These are phyloP conservation scores for Curvularia lunata DNA, from an alignment of 2,329 filamentous ascomycete genomes.

Conservation along the genomic window DNA sequence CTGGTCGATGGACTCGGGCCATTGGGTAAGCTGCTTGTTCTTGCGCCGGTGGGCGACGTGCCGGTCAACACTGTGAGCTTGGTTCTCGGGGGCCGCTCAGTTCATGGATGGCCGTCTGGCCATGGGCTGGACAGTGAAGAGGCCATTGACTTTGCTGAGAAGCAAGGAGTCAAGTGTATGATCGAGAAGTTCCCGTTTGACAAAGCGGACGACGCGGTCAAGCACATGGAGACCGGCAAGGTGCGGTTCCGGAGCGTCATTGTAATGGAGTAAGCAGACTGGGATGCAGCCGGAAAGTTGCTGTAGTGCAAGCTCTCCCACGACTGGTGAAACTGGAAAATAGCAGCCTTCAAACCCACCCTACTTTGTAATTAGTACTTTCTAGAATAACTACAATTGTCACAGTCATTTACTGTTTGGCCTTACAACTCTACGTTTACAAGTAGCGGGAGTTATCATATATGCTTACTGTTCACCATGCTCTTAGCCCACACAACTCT, in stretches of 20 bases:
- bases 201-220: constrained; percentile 58
- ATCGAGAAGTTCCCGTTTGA: constrained; percentile 61
- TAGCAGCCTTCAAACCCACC: too few relatives aligned
- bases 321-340: too few relatives aligned
- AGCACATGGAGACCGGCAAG: constrained; percentile 58
- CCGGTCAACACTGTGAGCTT: constrained; percentile 53
- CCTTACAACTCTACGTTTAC: too few relatives aligned
- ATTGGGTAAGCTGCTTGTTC: constrained; percentile 65
- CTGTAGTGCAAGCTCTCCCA: too few relatives aligned
- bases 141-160: constrained; percentile 57
- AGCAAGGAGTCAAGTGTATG: constrained; percentile 59
- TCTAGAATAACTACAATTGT: too few relatives aligned
- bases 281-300: background rate
- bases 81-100: constrained; percentile 56
- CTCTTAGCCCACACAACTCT: too few relatives aligned
- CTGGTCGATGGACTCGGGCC: constrained; percentile 62
- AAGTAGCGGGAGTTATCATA: too few relatives aligned
- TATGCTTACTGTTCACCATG: too few relatives aligned
- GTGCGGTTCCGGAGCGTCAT: constrained; percentile 60
- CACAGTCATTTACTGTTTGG: too few relatives aligned
- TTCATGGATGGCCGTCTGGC: constrained; percentile 61
- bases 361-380: too few relatives aligned
- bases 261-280: constrained; percentile 50
- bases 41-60: constrained; percentile 59
- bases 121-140: constrained; percentile 61